A percentile compares a stretch with the other conserved stretches of the same genome.
phyloP scores from a whole-genome alignment of 2,329 filamentous ascomycete genomes.

The Hymenoscyphus infarciens region DNA sequence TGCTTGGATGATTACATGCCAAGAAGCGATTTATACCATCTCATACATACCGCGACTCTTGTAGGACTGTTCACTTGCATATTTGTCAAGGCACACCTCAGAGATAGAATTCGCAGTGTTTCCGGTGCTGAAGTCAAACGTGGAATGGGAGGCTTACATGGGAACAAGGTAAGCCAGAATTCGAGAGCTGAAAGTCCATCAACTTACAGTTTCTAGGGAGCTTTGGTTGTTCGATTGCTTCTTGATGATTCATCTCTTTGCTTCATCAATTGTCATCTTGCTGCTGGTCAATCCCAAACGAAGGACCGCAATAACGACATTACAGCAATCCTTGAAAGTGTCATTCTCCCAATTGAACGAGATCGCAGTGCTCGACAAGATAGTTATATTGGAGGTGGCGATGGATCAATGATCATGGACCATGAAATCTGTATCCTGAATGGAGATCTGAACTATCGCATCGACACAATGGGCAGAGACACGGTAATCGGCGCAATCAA shows the following conservation, averaged over 20 bases:
- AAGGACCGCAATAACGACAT: constrained; percentile 90
- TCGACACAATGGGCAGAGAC: constrained; percentile 93
- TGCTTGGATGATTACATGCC: constrained; percentile 82
- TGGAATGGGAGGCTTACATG: constrained; percentile 91
- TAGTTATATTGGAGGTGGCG: constrained; percentile 84
- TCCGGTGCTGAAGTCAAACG: constrained; percentile 84
- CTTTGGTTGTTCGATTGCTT: constrained; percentile 85
- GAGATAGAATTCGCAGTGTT: constrained; percentile 72
- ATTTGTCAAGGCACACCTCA: constrained; percentile 80
- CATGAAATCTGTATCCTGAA: constrained; percentile 97
- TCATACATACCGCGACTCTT: constrained; percentile 84
- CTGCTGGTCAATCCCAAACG: constrained; percentile 87
- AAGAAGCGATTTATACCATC: constrained; percentile 70
- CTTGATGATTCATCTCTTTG: constrained; percentile 92
- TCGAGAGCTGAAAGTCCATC: neutral
- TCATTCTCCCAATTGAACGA: constrained; percentile 67
- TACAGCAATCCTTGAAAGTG: constrained; percentile 79
- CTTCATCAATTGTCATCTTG: constrained; percentile 96
- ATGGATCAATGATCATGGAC: constrained; percentile 90
- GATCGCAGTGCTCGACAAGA: constrained; percentile 67
- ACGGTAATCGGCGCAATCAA: constrained; percentile 84
- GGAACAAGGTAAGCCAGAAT: constrained; percentile 66
- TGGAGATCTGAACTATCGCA: constrained; percentile 96
- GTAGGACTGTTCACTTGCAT: constrained; percentile 95
- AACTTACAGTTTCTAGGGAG: constrained; percentile 51